Evolutionary conservation across 1,284 basidiomycete species (phyloP), one percentile per base, ranked within the genome.

Genomic region (Apiotrichum veenhuisii): DNA sequence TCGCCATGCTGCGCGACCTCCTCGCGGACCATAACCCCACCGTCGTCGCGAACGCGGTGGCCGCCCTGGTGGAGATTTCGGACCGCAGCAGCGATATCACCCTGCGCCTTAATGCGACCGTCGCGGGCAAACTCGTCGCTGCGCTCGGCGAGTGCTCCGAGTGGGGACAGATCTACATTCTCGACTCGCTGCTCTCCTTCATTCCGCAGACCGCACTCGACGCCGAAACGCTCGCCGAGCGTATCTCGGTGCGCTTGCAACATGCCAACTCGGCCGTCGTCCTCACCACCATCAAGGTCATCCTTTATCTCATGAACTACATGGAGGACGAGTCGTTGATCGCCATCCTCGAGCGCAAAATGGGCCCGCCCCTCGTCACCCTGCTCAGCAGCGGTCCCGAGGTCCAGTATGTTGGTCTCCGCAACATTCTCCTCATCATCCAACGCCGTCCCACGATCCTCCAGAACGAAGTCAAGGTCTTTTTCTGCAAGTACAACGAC

Each of bases 401-500:
- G 65, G 82, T 98, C 1, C 95, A 98, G 78, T 98, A 94, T 89
- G 95, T 98, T 52, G 93, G 91, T 1, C 80, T 98, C 53, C 85
- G 95, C 30, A 98, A 98, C 73, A 93, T 98, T 80, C 95, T 97
- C 69, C 84, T 98, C 48, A 84, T 98, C 49, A 84, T 98, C 22
- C 96, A 98, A 77, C 92, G 94, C 67, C 86, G 91, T 4, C 81
- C 91, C 0, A 89, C 94, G 58, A 82, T 97, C 54, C 83, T 98
- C 8, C 85, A 87, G 27, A 94, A 90, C 77, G 95, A 98, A 78
- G 93, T 98, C 86, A 86, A 93, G 57, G 94, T 98, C 25, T 98
- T 98, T 77, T 98, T 98, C 81, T 98, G 96, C 87, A 98, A 98
- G 77, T 98, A 99, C 80, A 98, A 98, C 75, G 96, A 98, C 72